Percentiles rank a stretch among this genome's conserved stretches.
Conservation (phyloP, 768 basidiomycete genomes). For the Pulveroboletus sp. region DNA sequence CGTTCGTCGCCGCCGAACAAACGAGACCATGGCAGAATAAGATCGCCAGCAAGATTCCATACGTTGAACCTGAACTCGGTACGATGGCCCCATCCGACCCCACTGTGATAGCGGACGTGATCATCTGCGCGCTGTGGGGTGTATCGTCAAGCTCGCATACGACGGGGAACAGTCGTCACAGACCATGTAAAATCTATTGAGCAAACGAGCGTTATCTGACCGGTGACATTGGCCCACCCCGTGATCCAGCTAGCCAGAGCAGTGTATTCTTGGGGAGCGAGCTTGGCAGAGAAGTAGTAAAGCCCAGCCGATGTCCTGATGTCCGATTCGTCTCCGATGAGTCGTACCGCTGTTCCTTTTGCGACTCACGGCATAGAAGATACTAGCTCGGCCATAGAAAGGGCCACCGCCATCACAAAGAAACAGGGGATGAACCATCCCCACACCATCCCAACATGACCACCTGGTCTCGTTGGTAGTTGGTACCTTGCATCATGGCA, state of each 20-base stretch:
- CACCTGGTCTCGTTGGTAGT: slow-evolving; percentile 44
- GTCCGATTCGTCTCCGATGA: neutral
- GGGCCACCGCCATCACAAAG: slow-evolving; percentile 63
- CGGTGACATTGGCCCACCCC: slow-evolving; percentile 72
- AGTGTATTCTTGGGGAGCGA: slow-evolving; percentile 58
- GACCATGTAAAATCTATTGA: slow-evolving; percentile 70
- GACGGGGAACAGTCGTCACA: slow-evolving; percentile 7
- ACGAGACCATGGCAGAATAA: slow-evolving; percentile 63
- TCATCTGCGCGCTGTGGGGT: slow-evolving; percentile 60
- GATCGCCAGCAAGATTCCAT: slow-evolving; percentile 61
- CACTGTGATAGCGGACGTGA: slow-evolving; percentile 64
- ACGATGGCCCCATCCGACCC: slow-evolving; percentile 48
- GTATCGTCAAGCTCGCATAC: neutral
- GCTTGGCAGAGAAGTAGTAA: slow-evolving; percentile 74
- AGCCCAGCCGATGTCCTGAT: slow-evolving; percentile 70
- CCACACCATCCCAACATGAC: slow-evolving; percentile 74
- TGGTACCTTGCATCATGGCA: neutral
- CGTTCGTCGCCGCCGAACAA: slow-evolving; percentile 62
- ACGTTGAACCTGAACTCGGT: slow-evolving; percentile 58
- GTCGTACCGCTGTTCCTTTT: neutral
- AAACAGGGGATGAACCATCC: slow-evolving; percentile 70
- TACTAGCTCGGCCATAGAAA: slow-evolving; percentile 68
- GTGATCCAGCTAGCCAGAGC: slow-evolving; percentile 56
- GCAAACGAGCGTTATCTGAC: slow-evolving; percentile 64
- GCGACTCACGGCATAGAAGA: slow-evolving; percentile 70